These are phyloP conservation scores for Psilocybe tampanensis DNA, from an alignment of 768 basidiomycete genomes.

Conservation along the genomic window DNA sequence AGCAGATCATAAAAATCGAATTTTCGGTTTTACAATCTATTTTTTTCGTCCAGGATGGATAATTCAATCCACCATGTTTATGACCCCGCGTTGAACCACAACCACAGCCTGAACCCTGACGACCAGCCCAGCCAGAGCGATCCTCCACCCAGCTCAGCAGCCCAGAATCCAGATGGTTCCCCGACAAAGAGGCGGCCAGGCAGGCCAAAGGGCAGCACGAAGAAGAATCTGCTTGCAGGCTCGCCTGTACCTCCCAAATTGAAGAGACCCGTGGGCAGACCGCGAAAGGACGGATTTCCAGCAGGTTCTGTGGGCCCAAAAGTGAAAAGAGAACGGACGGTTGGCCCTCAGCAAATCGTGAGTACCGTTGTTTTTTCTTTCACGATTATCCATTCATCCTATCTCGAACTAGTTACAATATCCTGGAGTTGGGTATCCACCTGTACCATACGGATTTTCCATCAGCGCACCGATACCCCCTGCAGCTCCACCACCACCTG, in stretches of 20 bases:
- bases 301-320: constrained; percentile 69
- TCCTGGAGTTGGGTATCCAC: constrained; percentile 26
- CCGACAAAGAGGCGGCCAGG: constrained; percentile 68
- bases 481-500: constrained; percentile 29
- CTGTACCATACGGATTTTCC: constrained; percentile 26
- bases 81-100: constrained; percentile 21
- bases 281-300: constrained; percentile 80
- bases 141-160: constrained; percentile 9
- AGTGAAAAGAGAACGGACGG: constrained; percentile 28
- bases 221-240: constrained; percentile 52
- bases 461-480: constrained; percentile 26
- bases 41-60: constrained; percentile 25
- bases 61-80: constrained; percentile 30
- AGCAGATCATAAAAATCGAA: constrained; percentile 1
- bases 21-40: constrained; percentile 11
- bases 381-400: constrained; percentile 2
- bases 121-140: constrained; percentile 4
- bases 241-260: constrained; percentile 48
- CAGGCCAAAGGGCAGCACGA: constrained; percentile 79
- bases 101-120: constrained; percentile 6
- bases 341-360: constrained; percentile 9
- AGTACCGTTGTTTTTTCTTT: constrained; percentile 13
- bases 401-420: constrained; percentile 15
- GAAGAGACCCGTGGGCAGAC: constrained; percentile 80
- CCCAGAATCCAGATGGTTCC: constrained; percentile 21